Evolutionary conservation across 768 basidiomycete species (phyloP).

Genomic region (Calvatia gigantea): DNA sequence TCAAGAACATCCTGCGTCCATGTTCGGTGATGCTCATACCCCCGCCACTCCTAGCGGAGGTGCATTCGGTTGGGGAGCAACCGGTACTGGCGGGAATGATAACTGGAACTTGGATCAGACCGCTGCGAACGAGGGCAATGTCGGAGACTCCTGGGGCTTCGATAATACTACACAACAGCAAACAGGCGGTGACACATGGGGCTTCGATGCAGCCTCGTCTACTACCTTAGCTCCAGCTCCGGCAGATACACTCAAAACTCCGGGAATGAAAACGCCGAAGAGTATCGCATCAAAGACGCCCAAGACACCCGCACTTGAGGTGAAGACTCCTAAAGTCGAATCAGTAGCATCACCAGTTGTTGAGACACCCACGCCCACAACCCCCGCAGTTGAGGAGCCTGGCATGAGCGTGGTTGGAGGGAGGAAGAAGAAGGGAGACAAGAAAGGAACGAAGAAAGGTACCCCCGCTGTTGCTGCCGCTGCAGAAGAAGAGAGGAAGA

Average conservation of each 20-base stretch:
- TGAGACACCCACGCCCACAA: slow-evolving; percentile 5
- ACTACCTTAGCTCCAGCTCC: slow-evolving; percentile 11
- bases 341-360: slow-evolving; percentile 13
- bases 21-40: slow-evolving; percentile 13
- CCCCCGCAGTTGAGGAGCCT: no score
- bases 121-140: not conserved
- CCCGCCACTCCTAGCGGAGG: slow-evolving; percentile 9
- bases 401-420: no score
- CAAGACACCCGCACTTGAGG: not conserved
- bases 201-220: not conserved
- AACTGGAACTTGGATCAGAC: not conserved
- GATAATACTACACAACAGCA: not conserved
- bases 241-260: slow-evolving; percentile 7
- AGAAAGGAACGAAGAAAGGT: no score
- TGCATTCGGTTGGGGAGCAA: slow-evolving; percentile 8
- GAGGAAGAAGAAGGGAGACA: slow-evolving; percentile 27
- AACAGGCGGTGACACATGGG: not conserved
- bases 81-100: slow-evolving; percentile 13
- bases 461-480: slow-evolving; percentile 11
- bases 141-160: not conserved
- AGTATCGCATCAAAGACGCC: not conserved
- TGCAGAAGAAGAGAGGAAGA: slow-evolving; percentile 17
- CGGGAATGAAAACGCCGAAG: slow-evolving; percentile 9
- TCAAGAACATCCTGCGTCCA: no score
- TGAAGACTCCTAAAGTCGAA: not conserved